These are phyloP conservation scores for Prunus armeniaca DNA, from an alignment of 306 rosid genomes.

Conservation along the genomic window DNA sequence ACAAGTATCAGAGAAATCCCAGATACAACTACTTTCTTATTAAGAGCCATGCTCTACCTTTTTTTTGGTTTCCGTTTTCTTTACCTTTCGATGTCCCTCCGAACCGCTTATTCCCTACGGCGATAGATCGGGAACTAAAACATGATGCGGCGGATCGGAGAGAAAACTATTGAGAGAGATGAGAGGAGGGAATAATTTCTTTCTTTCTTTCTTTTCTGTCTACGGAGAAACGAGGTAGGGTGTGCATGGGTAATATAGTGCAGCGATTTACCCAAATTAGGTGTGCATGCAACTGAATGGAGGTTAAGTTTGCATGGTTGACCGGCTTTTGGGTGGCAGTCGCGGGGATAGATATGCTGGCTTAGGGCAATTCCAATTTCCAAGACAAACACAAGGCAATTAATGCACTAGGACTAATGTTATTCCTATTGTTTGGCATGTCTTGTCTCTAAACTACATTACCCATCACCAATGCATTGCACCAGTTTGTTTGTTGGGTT, in stretches of 20 bases:
- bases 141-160: background rate
- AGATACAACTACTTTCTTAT: conserved; percentile 34
- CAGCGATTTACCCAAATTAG: conserved; percentile 3
- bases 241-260: background rate
- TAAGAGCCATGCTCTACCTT: conserved; percentile 28
- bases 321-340: conserved; percentile 6
- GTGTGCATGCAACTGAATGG: background rate
- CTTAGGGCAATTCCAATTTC: background rate
- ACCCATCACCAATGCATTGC: too few relatives aligned
- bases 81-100: conserved; percentile 1
- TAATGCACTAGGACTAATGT: too few relatives aligned
- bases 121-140: background rate
- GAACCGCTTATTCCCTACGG: background rate
- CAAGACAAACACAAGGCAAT: background rate
- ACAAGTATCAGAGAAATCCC: conserved; percentile 53
- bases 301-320: conserved; percentile 17
- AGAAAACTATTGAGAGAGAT: background rate
- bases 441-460: background rate
- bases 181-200: background rate
- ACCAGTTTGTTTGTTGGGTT: too few relatives aligned
- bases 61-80: background rate
- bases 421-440: background rate
- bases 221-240: background rate
- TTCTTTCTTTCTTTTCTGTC: background rate
- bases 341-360: background rate